phyloP scores from a whole-genome alignment of 495 filamentous ascomycete species.

The Penicillium riverlandense region DNA sequence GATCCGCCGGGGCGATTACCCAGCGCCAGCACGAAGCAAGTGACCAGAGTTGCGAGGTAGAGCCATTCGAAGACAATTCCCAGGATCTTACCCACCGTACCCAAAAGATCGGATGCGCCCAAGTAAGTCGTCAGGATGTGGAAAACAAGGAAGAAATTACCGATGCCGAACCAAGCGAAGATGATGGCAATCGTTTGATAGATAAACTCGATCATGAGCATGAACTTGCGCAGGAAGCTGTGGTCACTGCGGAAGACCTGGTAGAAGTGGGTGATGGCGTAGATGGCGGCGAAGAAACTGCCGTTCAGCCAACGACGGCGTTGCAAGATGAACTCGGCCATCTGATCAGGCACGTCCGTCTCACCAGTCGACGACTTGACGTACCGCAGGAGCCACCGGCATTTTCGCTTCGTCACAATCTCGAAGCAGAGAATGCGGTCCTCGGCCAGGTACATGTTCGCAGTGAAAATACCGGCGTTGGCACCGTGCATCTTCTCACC shows the following conservation, averaged over 20 bases:
- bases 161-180: conserved; percentile 97
- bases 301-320: conserved; percentile 97
- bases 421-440: conserved; percentile 99
- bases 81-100: conserved; percentile 67
- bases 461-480: conserved; percentile 94
- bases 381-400: conserved; percentile 94
- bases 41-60: conserved; percentile 83
- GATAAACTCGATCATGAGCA: conserved; percentile 84
- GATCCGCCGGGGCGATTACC: conserved; percentile 96
- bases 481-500: conserved; percentile 97
- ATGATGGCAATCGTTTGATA: conserved; percentile 96
- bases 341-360: conserved; percentile 93
- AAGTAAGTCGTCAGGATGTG: conserved; percentile 90
- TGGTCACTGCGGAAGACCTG: conserved; percentile 91
- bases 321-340: conserved; percentile 94
- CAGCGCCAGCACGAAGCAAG: conserved; percentile 91
- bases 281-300: conserved; percentile 96
- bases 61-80: conserved; percentile 93
- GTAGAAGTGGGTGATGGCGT: conserved; percentile 89
- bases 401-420: conserved; percentile 94
- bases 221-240: conserved; percentile 76
- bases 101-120: conserved; percentile 57
- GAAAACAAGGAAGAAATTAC: conserved; percentile 99
- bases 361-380: conserved; percentile 95
- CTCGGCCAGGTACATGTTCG: conserved; percentile 99